Evolutionary conservation across 176 grass and related monocot genomes (phyloP), one percentile per base, ranked within the genome.

Genomic region (Melocanna baccifera): DNA sequence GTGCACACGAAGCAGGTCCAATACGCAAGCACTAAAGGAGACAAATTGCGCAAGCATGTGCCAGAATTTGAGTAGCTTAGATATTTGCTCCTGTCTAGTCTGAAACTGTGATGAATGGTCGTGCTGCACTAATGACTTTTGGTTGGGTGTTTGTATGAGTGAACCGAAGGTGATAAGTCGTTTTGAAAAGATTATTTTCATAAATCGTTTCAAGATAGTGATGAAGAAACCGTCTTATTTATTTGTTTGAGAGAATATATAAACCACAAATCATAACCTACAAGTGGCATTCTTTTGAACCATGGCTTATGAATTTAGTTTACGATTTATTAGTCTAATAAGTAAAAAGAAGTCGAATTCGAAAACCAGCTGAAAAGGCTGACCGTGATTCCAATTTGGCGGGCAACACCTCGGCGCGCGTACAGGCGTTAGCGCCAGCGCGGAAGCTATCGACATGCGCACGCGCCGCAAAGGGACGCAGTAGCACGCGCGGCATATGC

Each of bases 131-230:
- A 36, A 36, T 36, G 0, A 0, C 0, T 36, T 36, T 36, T 36
- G 4, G 0, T 0, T 0, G 0, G 0, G 0, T 36, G 34, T 36
- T 36, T 36, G 5, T 36, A 4, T 0, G 0, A 36, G 5, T 0
- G 0, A 36, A 36, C 34, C 5, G 34, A 36, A 36, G 0, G 4
- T 0, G 34, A 36, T 36, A 36, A 36, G 0, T 36, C 34, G 0
- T 36, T 5, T 5, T 0, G 0, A 36, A 36, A 36, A 36, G 5
- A 4, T 0, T 36, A 36, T 5, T 4, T 36, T 0, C 0, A 36
- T 36, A 36, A 36, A 36, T 5, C 4, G 5, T 36, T 36, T 36
- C 0, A 36, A 4, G 5, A 36, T 0, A 36, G 4, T 0, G 4
- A 34, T 0, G 0, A 36, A 36, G 5, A 36, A 36, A 36, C 34